phyloP scores from a whole-genome alignment of 129 eudicot species.

The Heracleum sosnowskyi region DNA sequence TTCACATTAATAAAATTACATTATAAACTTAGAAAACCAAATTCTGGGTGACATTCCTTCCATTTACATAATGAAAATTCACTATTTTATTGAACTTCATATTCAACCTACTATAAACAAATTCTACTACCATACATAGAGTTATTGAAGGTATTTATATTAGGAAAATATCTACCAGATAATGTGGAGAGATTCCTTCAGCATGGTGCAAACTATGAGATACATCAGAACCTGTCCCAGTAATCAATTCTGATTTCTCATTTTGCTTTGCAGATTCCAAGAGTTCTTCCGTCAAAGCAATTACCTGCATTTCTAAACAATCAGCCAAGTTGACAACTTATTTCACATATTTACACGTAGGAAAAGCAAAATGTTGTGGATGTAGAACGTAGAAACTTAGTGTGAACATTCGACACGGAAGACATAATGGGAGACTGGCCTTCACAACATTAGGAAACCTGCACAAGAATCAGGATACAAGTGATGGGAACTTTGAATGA shows the following conservation, averaged over 20 bases:
- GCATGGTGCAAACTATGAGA: conserved; percentile 36
- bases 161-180: conserved; percentile 31
- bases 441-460: conserved; percentile 80
- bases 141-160: not conserved
- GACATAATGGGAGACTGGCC: conserved; percentile 48
- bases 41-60: not conserved
- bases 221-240: conserved; percentile 41
- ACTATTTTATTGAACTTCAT: not conserved
- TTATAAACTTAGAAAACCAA: not conserved
- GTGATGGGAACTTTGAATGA: conserved; percentile 77
- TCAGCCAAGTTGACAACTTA: conserved; percentile 11
- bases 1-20: not conserved
- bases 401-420: conserved; percentile 71
- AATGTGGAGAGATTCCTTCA: conserved; percentile 29
- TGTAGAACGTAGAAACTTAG: conserved; percentile 57
- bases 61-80: not conserved
- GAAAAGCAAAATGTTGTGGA: conserved; percentile 16
- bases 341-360: conserved; percentile 6
- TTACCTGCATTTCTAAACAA: conserved; percentile 52
- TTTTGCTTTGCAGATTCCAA: conserved; percentile 75
- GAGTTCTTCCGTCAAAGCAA: conserved; percentile 95
- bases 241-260: conserved; percentile 41
- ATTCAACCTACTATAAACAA: not conserved
- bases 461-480: conserved; percentile 86
- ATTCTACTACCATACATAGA: not conserved